Evolutionary conservation across 2,329 filamentous ascomycete species (phyloP).

Genomic region (Cladosporium sphaerospermum): DNA sequence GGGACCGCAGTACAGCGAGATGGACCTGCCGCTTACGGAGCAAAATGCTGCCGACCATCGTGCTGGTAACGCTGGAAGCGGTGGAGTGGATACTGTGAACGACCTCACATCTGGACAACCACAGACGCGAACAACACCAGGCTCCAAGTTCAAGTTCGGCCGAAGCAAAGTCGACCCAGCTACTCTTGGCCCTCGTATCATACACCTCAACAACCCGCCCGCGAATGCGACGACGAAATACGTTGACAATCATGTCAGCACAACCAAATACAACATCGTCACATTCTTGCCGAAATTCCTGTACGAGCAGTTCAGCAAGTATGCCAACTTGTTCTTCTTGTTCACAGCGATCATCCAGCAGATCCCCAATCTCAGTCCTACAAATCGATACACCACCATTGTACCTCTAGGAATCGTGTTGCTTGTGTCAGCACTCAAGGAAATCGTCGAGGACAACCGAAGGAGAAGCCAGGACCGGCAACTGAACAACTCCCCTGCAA

Average conservation of each 20-base stretch:
- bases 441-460: slow-evolving; percentile 88
- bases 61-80: slow-evolving; percentile 33
- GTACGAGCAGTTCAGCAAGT: slow-evolving; percentile 97
- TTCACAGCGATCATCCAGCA: slow-evolving; percentile 94
- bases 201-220: slow-evolving; percentile 92
- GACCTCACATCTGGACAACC: slow-evolving; percentile 10
- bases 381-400: slow-evolving; percentile 93
- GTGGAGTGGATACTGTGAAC: slow-evolving; percentile 26
- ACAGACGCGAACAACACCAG: slow-evolving; percentile 44
- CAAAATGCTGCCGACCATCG: slow-evolving; percentile 45
- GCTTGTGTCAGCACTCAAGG: slow-evolving; percentile 90
- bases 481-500: slow-evolving; percentile 81
- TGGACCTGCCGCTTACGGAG: slow-evolving; percentile 94
- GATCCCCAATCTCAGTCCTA: slow-evolving; percentile 89
- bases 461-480: slow-evolving; percentile 79
- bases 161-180: slow-evolving; percentile 80
- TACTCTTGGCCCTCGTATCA: slow-evolving; percentile 83
- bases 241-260: slow-evolving; percentile 94
- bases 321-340: slow-evolving; percentile 98
- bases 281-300: slow-evolving; percentile 96
- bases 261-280: slow-evolving; percentile 89
- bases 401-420: slow-evolving; percentile 86
- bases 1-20: slow-evolving; percentile 84
- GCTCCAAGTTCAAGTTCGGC: slow-evolving; percentile 83
- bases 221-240: slow-evolving; percentile 87